Conservation (phyloP, 345 rosid species). For the Eucalyptus regnans region DNA sequence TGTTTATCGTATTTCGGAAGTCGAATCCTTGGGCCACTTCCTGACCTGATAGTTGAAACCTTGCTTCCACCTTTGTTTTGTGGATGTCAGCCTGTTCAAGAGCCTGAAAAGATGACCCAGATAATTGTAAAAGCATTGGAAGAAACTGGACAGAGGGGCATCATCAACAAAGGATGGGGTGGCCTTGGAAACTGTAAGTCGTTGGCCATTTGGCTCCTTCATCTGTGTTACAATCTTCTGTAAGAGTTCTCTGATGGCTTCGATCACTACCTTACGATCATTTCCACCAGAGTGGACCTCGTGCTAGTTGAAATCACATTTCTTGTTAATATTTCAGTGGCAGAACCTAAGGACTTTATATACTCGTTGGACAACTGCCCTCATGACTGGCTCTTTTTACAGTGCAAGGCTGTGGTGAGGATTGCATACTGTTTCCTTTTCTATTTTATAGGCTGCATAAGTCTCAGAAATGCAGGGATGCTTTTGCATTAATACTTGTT, state of each 20-base stretch:
- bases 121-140: constrained; percentile 68
- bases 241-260: not conserved
- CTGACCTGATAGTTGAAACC: not conserved
- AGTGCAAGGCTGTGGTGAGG: constrained; percentile 99
- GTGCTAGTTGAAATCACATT: not conserved
- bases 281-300: not conserved
- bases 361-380: constrained; percentile 90
- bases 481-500: not conserved
- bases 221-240: not conserved
- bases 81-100: constrained; percentile 69
- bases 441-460: not conserved
- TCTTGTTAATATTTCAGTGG: constrained; percentile 48
- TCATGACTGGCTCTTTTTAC: constrained; percentile 96
- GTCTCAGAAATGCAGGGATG: not conserved
- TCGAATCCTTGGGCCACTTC: not conserved
- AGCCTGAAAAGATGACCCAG: constrained; percentile 82
- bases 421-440: not conserved
- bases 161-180: constrained; percentile 99
- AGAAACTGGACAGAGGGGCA: constrained; percentile 82
- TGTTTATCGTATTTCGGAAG: not conserved
- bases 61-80: not conserved
- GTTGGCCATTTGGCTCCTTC: not conserved
- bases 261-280: not conserved
- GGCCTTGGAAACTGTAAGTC: constrained; percentile 85
- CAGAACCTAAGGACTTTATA: constrained; percentile 72